These are phyloP conservation scores for Clathrus columnatus DNA, from an alignment of 768 basidiomycete species.

Conservation along the genomic window DNA sequence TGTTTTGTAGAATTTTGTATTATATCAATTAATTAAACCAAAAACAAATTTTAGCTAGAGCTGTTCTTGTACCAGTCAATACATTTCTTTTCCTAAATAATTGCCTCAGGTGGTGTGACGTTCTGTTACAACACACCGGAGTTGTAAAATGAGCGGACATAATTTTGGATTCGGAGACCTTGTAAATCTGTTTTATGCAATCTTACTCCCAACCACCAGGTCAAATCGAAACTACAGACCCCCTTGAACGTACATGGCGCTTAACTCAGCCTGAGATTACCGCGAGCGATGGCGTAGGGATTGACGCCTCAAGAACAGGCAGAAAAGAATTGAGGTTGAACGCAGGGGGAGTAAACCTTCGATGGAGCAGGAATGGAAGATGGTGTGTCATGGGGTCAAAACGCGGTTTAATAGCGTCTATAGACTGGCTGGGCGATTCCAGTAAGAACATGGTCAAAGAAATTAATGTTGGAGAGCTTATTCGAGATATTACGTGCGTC, in stretches of 20 bases:
- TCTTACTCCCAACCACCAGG: conserved; percentile 64
- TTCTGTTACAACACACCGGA: no score
- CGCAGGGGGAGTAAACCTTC: conserved; percentile 38
- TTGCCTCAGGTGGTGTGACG: no score
- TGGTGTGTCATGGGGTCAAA: conserved; percentile 72
- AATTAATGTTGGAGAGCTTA: conserved; percentile 82
- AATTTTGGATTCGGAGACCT: neutral
- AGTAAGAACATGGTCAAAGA: conserved; percentile 56
- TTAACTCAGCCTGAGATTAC: conserved; percentile 74
- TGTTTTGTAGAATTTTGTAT: neutral
- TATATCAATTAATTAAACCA: neutral
- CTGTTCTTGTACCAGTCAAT: no score
- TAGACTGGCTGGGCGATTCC: conserved; percentile 86
- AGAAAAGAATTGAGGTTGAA: conserved; percentile 75
- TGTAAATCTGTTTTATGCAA: conserved; percentile 35
- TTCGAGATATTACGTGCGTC: conserved; percentile 82
- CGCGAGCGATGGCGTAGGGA: conserved; percentile 39
- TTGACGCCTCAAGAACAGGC: conserved; percentile 62
- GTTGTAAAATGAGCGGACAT: no score
- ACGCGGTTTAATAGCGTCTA: conserved; percentile 82
- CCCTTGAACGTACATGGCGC: conserved; percentile 86
- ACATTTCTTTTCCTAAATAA: no score
- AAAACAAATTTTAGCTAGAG: no score
- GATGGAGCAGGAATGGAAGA: conserved; percentile 91
- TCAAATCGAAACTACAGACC: conserved; percentile 62